These are phyloP conservation scores for Pseudoscleropodium purum DNA, from an alignment of 225 moss, liverwort and hornwort species.

Conservation along the genomic window DNA sequence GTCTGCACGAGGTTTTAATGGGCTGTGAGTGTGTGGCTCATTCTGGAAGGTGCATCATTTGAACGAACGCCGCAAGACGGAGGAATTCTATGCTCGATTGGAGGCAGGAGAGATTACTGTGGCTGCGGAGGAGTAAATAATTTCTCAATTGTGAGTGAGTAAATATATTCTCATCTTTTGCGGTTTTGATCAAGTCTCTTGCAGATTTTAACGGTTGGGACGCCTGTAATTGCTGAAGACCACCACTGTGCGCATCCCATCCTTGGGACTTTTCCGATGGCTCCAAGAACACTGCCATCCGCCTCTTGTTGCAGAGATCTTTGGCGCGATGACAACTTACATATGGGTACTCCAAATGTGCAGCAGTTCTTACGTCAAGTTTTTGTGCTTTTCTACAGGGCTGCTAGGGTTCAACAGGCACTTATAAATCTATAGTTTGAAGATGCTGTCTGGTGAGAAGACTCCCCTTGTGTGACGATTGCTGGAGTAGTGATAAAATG, in stretches of 20 bases:
- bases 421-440: not conserved
- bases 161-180: no score
- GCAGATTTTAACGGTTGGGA: no score
- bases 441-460: not conserved
- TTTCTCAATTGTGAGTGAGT: no score
- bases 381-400: not conserved
- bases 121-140: not conserved
- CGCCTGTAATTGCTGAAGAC: not conserved
- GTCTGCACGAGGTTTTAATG: not conserved
- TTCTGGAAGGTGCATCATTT: constrained; percentile 48
- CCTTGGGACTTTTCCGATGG: not conserved
- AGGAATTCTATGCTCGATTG: constrained; percentile 36
- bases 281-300: not conserved
- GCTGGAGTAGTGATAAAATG: not conserved
- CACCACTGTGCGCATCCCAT: no score
- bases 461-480: not conserved
- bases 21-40: not conserved
- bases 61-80: constrained; percentile 40
- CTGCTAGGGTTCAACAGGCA: not conserved
- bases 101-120: constrained; percentile 41
- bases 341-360: not conserved
- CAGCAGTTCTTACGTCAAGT: not conserved
- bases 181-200: no score
- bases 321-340: not conserved
- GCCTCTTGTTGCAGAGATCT: not conserved